phyloP scores from a whole-genome alignment of 495 filamentous ascomycete species.

The Aspergillus coremiiformis region DNA sequence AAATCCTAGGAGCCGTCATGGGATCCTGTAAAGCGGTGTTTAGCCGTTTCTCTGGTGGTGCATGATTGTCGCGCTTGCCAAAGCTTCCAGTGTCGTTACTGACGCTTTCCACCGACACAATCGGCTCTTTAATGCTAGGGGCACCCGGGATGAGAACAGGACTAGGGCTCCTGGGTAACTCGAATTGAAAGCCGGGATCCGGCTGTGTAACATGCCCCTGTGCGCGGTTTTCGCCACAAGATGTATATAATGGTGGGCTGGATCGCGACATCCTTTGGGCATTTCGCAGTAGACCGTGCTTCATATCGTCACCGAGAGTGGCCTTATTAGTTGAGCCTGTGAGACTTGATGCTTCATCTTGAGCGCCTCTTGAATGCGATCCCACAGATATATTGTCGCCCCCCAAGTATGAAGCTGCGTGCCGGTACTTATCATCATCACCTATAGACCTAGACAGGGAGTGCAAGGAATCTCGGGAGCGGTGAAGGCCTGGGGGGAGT shows the following conservation, averaged over 20 bases:
- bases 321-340: conserved; percentile 43
- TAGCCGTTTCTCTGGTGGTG: conserved; percentile 14
- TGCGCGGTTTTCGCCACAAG: conserved; percentile 11
- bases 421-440: conserved; percentile 79
- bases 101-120: not conserved
- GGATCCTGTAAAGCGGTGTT: conserved; percentile 25
- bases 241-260: conserved; percentile 42
- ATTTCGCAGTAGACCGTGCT: conserved; percentile 53
- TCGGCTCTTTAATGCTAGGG: conserved; percentile 7
- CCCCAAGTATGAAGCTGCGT: conserved; percentile 50
- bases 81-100: not conserved
- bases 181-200: conserved; percentile 17
- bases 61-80: not conserved
- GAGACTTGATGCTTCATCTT: conserved; percentile 58
- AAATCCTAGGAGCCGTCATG: conserved; percentile 28
- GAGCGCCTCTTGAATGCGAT: conserved; percentile 38
- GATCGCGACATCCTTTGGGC: conserved; percentile 61
- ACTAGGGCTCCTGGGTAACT: conserved; percentile 16
- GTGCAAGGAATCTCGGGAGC: conserved; percentile 76
- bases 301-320: conserved; percentile 46
- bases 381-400: conserved; percentile 54
- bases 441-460: conserved; percentile 69
- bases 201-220: conserved; percentile 13
- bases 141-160: conserved; percentile 13
- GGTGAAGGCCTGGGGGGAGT: conserved; percentile 70